Percentiles rank a stretch among this genome's conserved stretches.
phyloP scores from a whole-genome alignment of 23 red algal species.

The Chondrus crispus region DNA sequence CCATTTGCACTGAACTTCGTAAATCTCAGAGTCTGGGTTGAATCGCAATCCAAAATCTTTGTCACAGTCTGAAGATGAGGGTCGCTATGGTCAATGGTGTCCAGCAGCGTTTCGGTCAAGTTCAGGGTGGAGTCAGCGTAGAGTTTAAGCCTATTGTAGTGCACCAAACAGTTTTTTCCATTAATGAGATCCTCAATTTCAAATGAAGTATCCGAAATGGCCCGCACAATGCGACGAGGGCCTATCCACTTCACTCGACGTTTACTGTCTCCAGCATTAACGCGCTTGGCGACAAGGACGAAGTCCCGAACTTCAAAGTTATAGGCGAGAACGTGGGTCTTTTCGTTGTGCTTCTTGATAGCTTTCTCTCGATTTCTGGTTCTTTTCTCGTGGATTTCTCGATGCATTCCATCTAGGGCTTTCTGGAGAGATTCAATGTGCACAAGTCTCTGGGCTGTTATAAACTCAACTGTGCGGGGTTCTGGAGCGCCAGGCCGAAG shows the following conservation, averaged over 20 bases:
- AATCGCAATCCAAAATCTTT: background rate
- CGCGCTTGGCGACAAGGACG: background rate
- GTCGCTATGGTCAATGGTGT: background rate
- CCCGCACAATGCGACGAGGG: background rate
- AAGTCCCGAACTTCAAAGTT: background rate
- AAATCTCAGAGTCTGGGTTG: background rate
- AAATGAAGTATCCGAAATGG: background rate
- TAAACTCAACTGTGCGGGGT: background rate
- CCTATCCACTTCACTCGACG: background rate
- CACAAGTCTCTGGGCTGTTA: background rate
- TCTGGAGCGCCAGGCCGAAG: background rate
- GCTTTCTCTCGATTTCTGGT: background rate
- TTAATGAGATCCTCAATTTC: background rate
- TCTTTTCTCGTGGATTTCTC: background rate
- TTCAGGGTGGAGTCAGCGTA: background rate
- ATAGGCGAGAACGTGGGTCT: background rate
- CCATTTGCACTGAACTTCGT: background rate
- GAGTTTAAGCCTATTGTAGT: background rate
- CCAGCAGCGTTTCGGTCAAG: background rate
- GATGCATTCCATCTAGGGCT: background rate
- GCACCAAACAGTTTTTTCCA: background rate
- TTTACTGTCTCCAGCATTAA: background rate
- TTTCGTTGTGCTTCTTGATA: background rate
- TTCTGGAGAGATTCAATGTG: background rate
- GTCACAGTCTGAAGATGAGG: background rate